These are phyloP conservation scores for Nakazawaea wickerhamii DNA, from an alignment of 805 yeast species.

Conservation along the genomic window DNA sequence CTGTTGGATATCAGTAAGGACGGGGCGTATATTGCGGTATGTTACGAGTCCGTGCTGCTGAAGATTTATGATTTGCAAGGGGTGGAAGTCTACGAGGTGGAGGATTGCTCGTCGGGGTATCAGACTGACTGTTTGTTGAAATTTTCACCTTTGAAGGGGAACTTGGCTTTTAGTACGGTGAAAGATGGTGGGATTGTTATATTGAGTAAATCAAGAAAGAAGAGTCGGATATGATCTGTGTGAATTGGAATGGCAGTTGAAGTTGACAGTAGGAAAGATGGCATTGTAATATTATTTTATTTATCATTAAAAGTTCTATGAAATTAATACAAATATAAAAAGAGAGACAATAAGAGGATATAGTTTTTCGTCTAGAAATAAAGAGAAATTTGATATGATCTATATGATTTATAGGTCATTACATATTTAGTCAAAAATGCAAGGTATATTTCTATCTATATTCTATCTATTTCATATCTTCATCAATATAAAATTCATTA, in stretches of 20 bases:
- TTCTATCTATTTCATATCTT: too few species aligned
- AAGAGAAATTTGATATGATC: too few species aligned
- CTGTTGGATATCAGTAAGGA: constrained; percentile 31
- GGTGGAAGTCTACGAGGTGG: constrained; percentile 23
- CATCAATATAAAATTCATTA: constrained; percentile 1
- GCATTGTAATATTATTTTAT: neutral
- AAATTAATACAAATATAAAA: too few species aligned
- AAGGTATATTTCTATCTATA: too few species aligned
- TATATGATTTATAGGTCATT: too few species aligned
- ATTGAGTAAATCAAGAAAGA: neutral
- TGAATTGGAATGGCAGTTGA: too few species aligned
- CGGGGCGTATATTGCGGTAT: constrained; percentile 33
- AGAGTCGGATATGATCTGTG: neutral
- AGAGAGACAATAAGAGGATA: neutral
- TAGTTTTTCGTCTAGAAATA: neutral
- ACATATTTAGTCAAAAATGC: too few species aligned
- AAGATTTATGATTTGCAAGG: constrained; percentile 31
- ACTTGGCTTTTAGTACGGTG: constrained; percentile 9
- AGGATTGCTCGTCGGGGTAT: constrained; percentile 15
- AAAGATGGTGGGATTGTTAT: constrained; percentile 8
- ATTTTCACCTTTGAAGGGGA: constrained; percentile 14
- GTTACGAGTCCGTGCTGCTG: constrained; percentile 34
- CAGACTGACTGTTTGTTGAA: constrained; percentile 8
- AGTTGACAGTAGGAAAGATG: neutral
- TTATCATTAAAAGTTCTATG: too few species aligned